Percentiles rank a stretch among this genome's conserved stretches.
Conservation (phyloP, 441 rosid species). For the Omphalea diandra region DNA sequence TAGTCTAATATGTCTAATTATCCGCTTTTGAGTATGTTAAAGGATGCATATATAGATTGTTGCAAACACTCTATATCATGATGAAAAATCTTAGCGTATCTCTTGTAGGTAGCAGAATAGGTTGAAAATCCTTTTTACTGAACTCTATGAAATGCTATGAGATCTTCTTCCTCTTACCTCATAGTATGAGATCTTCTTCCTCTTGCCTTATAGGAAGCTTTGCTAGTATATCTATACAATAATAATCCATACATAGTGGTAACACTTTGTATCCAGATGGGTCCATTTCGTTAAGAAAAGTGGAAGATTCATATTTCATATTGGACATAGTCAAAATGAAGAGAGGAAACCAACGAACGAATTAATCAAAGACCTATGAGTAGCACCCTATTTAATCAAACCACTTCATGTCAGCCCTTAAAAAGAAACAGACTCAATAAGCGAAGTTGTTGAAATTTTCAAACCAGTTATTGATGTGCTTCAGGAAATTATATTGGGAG, state of each 20-base stretch:
- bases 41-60: too few species aligned
- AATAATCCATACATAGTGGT: too few species aligned
- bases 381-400: too few species aligned
- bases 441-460: background rate
- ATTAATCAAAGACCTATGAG: background rate
- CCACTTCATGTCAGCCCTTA: background rate
- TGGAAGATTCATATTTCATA: too few species aligned
- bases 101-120: background rate
- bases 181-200: too few species aligned
- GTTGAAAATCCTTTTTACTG: background rate
- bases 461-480: background rate
- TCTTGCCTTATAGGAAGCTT: too few species aligned
- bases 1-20: too few species aligned
- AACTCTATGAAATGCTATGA: conserved; percentile 9
- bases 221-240: too few species aligned
- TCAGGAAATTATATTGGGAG: background rate
- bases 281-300: too few species aligned
- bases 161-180: conserved; percentile 1
- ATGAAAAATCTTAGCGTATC: background rate
- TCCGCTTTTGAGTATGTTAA: too few species aligned
- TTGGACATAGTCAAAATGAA: background rate
- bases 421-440: background rate
- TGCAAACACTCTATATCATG: too few species aligned
- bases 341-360: background rate
- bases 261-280: too few species aligned